These are phyloP conservation scores for Apiosordaria backusii DNA, from an alignment of 495 filamentous ascomycete species.

Conservation along the genomic window DNA sequence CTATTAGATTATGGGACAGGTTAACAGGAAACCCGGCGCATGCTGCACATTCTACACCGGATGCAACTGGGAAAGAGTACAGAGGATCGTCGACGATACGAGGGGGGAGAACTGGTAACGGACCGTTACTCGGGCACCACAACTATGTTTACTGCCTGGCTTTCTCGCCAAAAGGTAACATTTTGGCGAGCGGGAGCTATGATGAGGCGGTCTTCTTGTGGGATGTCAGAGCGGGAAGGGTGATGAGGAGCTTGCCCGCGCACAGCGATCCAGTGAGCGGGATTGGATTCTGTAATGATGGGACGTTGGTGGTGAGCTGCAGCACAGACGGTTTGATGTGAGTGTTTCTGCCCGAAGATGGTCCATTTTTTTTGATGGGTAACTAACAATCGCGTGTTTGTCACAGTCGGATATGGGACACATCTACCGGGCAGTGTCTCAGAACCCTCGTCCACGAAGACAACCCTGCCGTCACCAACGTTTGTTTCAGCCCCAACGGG, in stretches of 20 bases:
- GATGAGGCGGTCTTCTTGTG: slow-evolving; percentile 96
- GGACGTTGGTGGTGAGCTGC: slow-evolving; percentile 86
- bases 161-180: slow-evolving; percentile 95
- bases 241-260: slow-evolving; percentile 88
- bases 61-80: background rate
- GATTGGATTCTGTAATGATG: slow-evolving; percentile 88
- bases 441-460: slow-evolving; percentile 94
- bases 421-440: slow-evolving; percentile 90
- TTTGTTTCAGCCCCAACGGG: slow-evolving; percentile 90
- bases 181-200: slow-evolving; percentile 89
- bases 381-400: slow-evolving; percentile 6
- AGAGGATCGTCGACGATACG: slow-evolving; percentile 12
- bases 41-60: slow-evolving; percentile 33
- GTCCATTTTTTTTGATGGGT: slow-evolving; percentile 1
- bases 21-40: slow-evolving; percentile 62
- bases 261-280: slow-evolving; percentile 93
- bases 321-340: slow-evolving; percentile 84
- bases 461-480: slow-evolving; percentile 84
- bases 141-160: slow-evolving; percentile 93
- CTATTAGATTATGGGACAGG: slow-evolving; percentile 88
- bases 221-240: slow-evolving; percentile 79
- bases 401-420: slow-evolving; percentile 84
- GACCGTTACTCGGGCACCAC: slow-evolving; percentile 78
- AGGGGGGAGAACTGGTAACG: slow-evolving; percentile 33
- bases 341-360: slow-evolving; percentile 22